phyloP scores from a whole-genome alignment of 2,329 filamentous ascomycete species.

The Penicillium concentricum region DNA sequence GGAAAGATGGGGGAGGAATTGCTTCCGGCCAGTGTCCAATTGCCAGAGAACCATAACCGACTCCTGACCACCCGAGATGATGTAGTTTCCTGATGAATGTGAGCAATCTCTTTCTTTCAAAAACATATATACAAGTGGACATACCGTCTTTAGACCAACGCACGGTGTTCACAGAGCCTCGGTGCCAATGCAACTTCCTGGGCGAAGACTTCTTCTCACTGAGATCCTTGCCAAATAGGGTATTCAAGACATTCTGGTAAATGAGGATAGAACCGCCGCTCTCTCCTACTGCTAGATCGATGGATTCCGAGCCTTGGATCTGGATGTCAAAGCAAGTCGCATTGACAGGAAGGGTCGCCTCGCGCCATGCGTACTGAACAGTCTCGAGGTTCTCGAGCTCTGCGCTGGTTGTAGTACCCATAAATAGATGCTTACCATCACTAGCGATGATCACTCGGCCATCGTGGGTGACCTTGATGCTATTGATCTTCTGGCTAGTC shows the following conservation, averaged over 20 bases:
- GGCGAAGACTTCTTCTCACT: conserved; percentile 47
- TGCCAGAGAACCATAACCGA: conserved; percentile 92
- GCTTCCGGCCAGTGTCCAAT: conserved; percentile 76
- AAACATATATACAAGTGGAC: not conserved
- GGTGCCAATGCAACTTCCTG: conserved; percentile 86
- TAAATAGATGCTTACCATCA: conserved; percentile 50
- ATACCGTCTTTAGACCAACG: conserved; percentile 92
- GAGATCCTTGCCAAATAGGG: conserved; percentile 17
- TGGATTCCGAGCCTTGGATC: conserved; percentile 49
- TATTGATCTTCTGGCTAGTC: conserved; percentile 28
- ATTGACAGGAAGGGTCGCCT: conserved; percentile 57
- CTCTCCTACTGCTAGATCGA: conserved; percentile 79
- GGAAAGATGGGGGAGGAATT: conserved; percentile 86
- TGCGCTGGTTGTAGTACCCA: conserved; percentile 54
- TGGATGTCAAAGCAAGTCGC: conserved; percentile 68
- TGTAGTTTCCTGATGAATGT: conserved; percentile 70
- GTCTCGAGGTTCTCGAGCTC: conserved; percentile 37
- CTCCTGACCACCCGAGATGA: conserved; percentile 90
- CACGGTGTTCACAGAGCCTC: conserved; percentile 74
- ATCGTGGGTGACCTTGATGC: conserved; percentile 29
- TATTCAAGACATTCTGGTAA: conserved; percentile 70
- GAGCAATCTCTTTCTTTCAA: conserved; percentile 6
- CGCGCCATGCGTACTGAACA: conserved; percentile 53
- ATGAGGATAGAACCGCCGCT: conserved; percentile 73
- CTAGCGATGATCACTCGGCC: conserved; percentile 41